Evolutionary conservation across 1,284 basidiomycete species (phyloP), one percentile per base, ranked within the genome.

Genomic region (Heterobasidion parviporum): DNA sequence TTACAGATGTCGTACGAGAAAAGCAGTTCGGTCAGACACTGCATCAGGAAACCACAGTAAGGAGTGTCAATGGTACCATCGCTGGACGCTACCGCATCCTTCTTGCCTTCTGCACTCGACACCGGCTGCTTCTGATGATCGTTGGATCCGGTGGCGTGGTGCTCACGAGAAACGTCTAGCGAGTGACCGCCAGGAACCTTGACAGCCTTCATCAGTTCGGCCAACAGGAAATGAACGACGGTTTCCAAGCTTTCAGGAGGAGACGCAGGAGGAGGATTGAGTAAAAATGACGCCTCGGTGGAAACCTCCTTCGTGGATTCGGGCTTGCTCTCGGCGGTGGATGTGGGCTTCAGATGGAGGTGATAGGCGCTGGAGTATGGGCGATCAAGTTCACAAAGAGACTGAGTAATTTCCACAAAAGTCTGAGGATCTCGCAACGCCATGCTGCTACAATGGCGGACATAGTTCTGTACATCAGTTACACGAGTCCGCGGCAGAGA

Each of bases 1-100:
- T 98, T 99, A 81, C 94, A 96, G 1, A 85, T 72, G 61, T 92
- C 86, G 68, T 99, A 99, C 15, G 94, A 98, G 57, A 96, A 94
- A 1, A 97, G 72, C 2, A 98, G 76, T 72, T 99, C 96, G 1
- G 93, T 92, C 51, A 98, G 75, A 60, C 87, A 87, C 65, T 96
- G 92, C 84, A 98, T 90, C 58, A 98, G 72, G 74, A 98, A 93
- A 64, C 87, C 90, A 12, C 83, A 77, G 67, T 95, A 96, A 59
- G 86, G 74, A 64, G 76, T 78, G 58, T 80, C 75, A 32, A 64
- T 63, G 20, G 62, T 47, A 53, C 3, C 9, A 41, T 41, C 46
- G 15, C 18, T 48, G 26, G 50, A 15, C 18, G 56, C 60, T 10
- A 20, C 16, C 18, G 59, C 8, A 36, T 16, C 6, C 56, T 35